Percentiles rank a stretch among this genome's conserved stretches.
These are phyloP conservation scores for Aaosphaeria arxii DNA, from an alignment of 2,329 filamentous ascomycete species.

Conservation along the genomic window DNA sequence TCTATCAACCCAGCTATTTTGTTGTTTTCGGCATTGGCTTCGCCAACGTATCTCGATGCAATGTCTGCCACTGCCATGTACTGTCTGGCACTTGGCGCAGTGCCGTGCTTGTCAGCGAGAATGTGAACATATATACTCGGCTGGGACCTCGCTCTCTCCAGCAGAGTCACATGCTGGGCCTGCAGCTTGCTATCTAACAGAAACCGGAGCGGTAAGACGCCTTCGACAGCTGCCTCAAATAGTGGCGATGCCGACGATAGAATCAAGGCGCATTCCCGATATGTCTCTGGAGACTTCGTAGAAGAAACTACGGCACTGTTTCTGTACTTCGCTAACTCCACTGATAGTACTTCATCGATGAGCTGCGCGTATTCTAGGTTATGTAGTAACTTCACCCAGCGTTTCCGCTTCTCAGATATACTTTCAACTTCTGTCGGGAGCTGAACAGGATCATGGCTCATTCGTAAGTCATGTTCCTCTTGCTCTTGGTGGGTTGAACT, in stretches of 20 bases:
- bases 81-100: slow-evolving; percentile 20
- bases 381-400: no score
- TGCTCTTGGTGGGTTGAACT: no score
- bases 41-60: slow-evolving; percentile 14
- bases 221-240: slow-evolving; percentile 22
- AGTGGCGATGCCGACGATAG: slow-evolving; percentile 21
- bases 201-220: slow-evolving; percentile 16
- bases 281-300: no score
- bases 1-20: slow-evolving; percentile 16
- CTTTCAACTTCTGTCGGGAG: no score
- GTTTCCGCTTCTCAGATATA: no score
- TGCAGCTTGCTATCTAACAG: slow-evolving; percentile 10
- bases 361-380: no score
- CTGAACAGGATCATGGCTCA: no score
- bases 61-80: slow-evolving; percentile 17
- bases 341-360: no score
- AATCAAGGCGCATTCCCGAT: slow-evolving; percentile 4
- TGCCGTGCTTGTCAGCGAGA: slow-evolving; percentile 16
- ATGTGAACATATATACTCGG: slow-evolving; percentile 29
- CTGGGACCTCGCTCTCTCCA: slow-evolving; percentile 15
- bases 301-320: no score
- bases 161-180: slow-evolving; percentile 14
- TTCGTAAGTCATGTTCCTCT: no score
- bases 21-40: neutral
- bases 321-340: no score